Evolutionary conservation across 495 filamentous ascomycete genomes (phyloP), one percentile per base, ranked within the genome.

Genomic region (Penicillium paxilli): DNA sequence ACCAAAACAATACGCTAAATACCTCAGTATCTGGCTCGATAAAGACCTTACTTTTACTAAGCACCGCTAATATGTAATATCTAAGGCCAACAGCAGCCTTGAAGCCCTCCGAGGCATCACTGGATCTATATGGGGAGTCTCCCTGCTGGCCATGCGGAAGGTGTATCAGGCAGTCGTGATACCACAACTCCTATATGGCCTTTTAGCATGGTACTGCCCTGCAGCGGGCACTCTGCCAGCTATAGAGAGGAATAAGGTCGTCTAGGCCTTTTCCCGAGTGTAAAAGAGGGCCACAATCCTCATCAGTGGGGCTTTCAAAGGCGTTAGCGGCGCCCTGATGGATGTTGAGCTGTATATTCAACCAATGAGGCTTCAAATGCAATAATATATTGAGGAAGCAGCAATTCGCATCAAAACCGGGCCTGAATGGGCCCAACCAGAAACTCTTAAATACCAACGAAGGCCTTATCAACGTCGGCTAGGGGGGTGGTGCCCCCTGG

Each of bases 161-260:
- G 23, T 61, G 17, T 67, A 70, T 38, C 49, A 57, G 17, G 60
- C 44, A 5, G 56, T 67, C 8, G 51, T 66, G 0, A 35, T 66
- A 4, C 58, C 58, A 0, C 57, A 63, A 38, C 48, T 66, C 16
- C 47, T 66, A 0, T 66, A 54, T 12, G 52, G 58, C 0, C 22
- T 55, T 2, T 40, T 58, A 0, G 60, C 44, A 3, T 63, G 37
- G 57, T 59, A 46, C 16, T 30, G 30, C n/a, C 57, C 49, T 11
- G 35, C n/a, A 0, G 9, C n/a, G 19, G 35, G n/a, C 0, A 20
- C 3, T 9, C n/a, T 40, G 0, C 8, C 24, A 23, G 8, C 6
- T 4, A n/a, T 14, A 0, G 16, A 38, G n/a, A 12, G 10, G 7
- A 46, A 16, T 3, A 17, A 7, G 17, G 21, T 54, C 6, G 30